A percentile compares a stretch with the other conserved stretches of the same genome.
Evolutionary conservation across 495 filamentous ascomycete genomes (phyloP).

Genomic region (Saxispiralis lemnorum): DNA sequence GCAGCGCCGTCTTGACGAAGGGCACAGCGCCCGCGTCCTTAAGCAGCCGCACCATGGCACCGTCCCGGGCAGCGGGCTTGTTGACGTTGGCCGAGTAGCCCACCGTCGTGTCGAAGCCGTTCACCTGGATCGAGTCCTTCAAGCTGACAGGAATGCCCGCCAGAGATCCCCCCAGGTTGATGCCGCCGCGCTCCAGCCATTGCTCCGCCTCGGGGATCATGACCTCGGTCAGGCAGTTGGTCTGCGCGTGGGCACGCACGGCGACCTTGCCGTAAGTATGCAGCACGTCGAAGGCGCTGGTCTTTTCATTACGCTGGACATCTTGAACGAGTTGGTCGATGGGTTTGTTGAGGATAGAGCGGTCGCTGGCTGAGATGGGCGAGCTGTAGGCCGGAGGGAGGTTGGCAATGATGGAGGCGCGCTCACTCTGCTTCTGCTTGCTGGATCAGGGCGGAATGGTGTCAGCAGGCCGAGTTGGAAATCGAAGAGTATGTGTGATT

Average conservation of each 20-base stretch:
- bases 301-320: constrained; percentile 51
- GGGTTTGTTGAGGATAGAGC: constrained; percentile 48
- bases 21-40: constrained; percentile 93
- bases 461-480: neutral
- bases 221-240: constrained; percentile 84
- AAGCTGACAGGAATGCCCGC: constrained; percentile 80
- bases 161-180: constrained; percentile 67
- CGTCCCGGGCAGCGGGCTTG: constrained; percentile 48
- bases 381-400: constrained; percentile 49
- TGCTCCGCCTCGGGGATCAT: constrained; percentile 61
- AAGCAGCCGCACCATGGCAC: constrained; percentile 54
- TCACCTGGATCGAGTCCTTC: constrained; percentile 75
- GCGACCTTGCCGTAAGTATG: constrained; percentile 82
- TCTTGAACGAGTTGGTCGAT: constrained; percentile 62
- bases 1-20: constrained; percentile 91
- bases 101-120: constrained; percentile 72
- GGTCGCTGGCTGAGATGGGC: constrained; percentile 42
- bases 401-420: constrained; percentile 45
- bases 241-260: constrained; percentile 65
- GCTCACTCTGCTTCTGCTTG: constrained; percentile 60
- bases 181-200: constrained; percentile 46
- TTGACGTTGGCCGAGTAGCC: constrained; percentile 61
- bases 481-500: too few relatives aligned
- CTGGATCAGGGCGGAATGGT: constrained; percentile 27
- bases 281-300: constrained; percentile 40